phyloP scores from a whole-genome alignment of 371 early-diverging fungal species.

The Apophysomyces ossiformis region DNA sequence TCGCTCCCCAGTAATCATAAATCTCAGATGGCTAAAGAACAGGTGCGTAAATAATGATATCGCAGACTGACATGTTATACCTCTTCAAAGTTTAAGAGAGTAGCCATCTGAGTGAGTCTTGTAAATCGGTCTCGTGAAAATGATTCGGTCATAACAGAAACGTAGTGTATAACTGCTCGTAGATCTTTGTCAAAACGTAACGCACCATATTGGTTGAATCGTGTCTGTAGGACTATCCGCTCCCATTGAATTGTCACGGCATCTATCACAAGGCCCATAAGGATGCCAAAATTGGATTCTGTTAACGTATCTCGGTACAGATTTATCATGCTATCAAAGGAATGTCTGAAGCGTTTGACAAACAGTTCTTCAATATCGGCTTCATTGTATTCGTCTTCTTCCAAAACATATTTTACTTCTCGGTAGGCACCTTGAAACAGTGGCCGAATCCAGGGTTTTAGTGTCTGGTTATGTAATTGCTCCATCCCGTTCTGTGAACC shows the following conservation, averaged over 20 bases:
- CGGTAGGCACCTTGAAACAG: slow-evolving; percentile 80
- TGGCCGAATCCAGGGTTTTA: slow-evolving; percentile 82
- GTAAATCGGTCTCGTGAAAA: slow-evolving; percentile 77
- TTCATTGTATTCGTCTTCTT: slow-evolving; percentile 90
- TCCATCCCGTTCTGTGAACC: slow-evolving; percentile 72
- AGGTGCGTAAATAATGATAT: not conserved
- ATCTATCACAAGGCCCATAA: slow-evolving; percentile 66
- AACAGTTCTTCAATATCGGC: slow-evolving; percentile 79
- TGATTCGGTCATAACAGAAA: slow-evolving; percentile 69
- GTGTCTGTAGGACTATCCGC: slow-evolving; percentile 79
- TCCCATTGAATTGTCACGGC: slow-evolving; percentile 84
- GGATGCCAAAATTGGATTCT: slow-evolving; percentile 67
- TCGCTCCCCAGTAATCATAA: slow-evolving; percentile 71
- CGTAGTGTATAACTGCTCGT: slow-evolving; percentile 70
- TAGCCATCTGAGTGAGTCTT: slow-evolving; percentile 81
- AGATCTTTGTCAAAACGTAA: slow-evolving; percentile 90
- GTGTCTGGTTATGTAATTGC: slow-evolving; percentile 74
- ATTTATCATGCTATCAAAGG: slow-evolving; percentile 64
- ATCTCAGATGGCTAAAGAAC: slow-evolving; percentile 63
- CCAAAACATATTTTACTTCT: slow-evolving; percentile 86
- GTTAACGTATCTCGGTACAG: slow-evolving; percentile 58
- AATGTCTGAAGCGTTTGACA: slow-evolving; percentile 74
- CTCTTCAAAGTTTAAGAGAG: slow-evolving; percentile 78
- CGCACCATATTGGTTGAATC: slow-evolving; percentile 87
- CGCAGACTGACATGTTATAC: slow-evolving; percentile 27